A percentile compares a stretch with the other conserved stretches of the same genome.
Conservation (phyloP, 2,329 filamentous ascomycete genomes). For the Metarhizium robertsii region DNA sequence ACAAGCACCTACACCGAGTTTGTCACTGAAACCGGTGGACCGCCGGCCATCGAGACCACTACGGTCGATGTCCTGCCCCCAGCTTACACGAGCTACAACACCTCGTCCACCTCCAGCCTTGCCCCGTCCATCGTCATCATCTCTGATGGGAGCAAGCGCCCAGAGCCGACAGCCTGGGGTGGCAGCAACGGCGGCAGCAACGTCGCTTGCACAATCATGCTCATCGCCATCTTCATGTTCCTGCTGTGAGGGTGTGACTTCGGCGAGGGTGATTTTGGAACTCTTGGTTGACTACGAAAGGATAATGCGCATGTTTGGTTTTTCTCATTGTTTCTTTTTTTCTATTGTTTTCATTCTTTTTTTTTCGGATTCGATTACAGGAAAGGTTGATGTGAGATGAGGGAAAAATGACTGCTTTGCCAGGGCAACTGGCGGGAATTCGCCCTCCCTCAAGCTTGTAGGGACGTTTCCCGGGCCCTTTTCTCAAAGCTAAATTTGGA, state of each 20-base stretch:
- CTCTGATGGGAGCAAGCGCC: conserved; percentile 24
- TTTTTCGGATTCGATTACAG: not conserved
- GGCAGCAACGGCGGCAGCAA: conserved; percentile 20
- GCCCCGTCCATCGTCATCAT: conserved; percentile 19
- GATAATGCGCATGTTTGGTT: conserved; percentile 1
- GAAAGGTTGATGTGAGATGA: not conserved
- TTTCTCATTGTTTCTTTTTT: not conserved
- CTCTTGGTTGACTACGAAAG: not conserved
- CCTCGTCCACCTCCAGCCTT: conserved; percentile 14
- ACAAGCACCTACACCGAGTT: conserved; percentile 20
- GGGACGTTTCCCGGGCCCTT: not conserved
- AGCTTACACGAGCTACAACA: conserved; percentile 16
- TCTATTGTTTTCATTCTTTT: not conserved
- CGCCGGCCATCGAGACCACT: conserved; percentile 19
- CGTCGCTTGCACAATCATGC: conserved; percentile 26
- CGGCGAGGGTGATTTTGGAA: not conserved
- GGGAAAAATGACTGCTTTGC: no score
- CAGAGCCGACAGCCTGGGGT: conserved; percentile 20
- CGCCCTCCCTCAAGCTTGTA: no score
- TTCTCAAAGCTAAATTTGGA: not conserved
- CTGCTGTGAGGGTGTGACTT: conserved; percentile 17
- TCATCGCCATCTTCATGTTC: conserved; percentile 24
- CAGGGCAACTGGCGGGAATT: no score
- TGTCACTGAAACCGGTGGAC: conserved; percentile 21
- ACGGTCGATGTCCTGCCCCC: conserved; percentile 21